Conservation (phyloP, 805 yeast species). For the Candida loeiensis region DNA sequence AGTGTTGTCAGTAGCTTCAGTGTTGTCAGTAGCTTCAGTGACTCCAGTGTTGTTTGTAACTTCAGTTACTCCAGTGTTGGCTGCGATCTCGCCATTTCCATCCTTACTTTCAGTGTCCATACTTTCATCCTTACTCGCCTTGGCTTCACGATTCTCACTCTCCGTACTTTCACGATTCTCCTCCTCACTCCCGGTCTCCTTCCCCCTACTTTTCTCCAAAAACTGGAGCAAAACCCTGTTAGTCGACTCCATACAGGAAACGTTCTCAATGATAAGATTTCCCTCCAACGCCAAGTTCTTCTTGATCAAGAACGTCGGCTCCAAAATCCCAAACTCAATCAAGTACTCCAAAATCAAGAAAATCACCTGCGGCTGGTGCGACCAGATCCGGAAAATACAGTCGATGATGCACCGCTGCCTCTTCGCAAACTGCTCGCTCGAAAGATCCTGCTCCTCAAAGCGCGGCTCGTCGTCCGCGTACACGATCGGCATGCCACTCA, state of each 20-base stretch:
- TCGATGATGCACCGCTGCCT: conserved; percentile 39
- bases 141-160: not conserved
- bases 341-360: conserved; percentile 41
- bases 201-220: conserved; percentile 12
- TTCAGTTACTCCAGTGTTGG: not conserved
- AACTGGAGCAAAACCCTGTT: conserved; percentile 30
- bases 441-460: conserved; percentile 26
- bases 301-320: conserved; percentile 25
- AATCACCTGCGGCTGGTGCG: conserved; percentile 44
- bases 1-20: not conserved
- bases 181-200: conserved; percentile 2
- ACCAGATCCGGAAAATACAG: conserved; percentile 40
- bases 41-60: no score
- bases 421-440: conserved; percentile 20
- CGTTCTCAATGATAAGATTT: conserved; percentile 38
- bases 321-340: conserved; percentile 36
- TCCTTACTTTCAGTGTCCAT: conserved; percentile 11
- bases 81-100: not conserved
- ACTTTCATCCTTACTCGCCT: conserved; percentile 1
- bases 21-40: not conserved
- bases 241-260: conserved; percentile 42
- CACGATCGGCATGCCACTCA: conserved; percentile 31
- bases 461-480: conserved; percentile 31
- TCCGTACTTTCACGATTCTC: not conserved
- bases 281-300: conserved; percentile 23